Conservation (phyloP, 192 early-diverging fungal species). For the Piromyces finnis region DNA sequence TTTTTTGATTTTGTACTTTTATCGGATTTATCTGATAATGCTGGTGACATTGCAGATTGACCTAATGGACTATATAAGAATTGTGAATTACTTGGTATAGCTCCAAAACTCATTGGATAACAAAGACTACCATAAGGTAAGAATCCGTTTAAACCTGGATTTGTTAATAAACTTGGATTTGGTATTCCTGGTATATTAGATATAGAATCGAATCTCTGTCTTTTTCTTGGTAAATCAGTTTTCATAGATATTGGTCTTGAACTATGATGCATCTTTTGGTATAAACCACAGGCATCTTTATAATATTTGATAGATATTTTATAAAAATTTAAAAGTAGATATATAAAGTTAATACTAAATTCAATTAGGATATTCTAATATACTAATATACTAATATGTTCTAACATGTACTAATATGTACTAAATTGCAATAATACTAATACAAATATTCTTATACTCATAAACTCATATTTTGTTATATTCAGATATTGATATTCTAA, state of each 20-base stretch:
- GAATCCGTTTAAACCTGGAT: background rate
- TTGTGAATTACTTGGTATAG: background rate
- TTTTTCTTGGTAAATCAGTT: background rate
- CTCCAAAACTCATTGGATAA: background rate
- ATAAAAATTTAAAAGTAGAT: too few relatives aligned
- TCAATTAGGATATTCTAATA: too few relatives aligned
- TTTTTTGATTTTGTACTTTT: background rate
- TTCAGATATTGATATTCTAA: too few relatives aligned
- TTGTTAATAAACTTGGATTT: background rate
- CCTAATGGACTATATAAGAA: background rate
- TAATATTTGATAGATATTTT: too few relatives aligned
- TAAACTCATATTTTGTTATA: too few relatives aligned
- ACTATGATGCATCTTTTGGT: background rate
- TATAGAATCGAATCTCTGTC: background rate
- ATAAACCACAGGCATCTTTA: conserved; percentile 3
- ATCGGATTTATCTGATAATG: background rate
- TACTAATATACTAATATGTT: too few relatives aligned
- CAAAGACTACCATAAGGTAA: background rate
- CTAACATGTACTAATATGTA: too few relatives aligned
- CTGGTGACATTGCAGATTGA: background rate
- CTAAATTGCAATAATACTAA: too few relatives aligned
- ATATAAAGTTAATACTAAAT: too few relatives aligned
- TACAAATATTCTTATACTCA: too few relatives aligned
- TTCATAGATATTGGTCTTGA: background rate
- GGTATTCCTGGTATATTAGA: background rate